Base-by-base conservation (phyloP, 441 rosid genomes). In the Geranium incanum region DNA sequence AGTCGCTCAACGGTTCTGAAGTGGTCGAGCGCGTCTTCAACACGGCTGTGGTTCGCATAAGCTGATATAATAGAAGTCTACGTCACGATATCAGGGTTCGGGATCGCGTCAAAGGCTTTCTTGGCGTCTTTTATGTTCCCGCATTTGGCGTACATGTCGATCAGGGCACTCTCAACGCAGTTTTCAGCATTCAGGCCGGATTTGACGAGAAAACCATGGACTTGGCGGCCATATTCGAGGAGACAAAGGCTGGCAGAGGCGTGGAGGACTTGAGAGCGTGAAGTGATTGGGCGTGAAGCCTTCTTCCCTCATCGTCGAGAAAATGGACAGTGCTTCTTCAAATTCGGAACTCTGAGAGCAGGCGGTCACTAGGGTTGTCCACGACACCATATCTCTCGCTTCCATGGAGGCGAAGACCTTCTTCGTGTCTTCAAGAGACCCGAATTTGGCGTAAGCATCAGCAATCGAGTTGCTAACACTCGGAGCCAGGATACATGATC, bases 71-170 rank as follows among this genome's bases (percentile, higher is more conserved):
- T 79, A 52, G 86, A 80, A 0, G 80, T 82, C 76, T 81, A 84
- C 21, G 86, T 75, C 72, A 82, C 62, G 19, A 75, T 74, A 74
- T 82, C 83, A 19, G 78, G 83, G 50, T 70, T 60, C 0, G 66
- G 18, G 62, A 57, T 66, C 33, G 67, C 70, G 36, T 72, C 43
- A 50, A 84, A 84, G 39, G 81, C 78, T 62, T 69, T 79, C 55
- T 36, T 11, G 15, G 86, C 86, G 3, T 84, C 83, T 28, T 65
- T 64, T 65, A 82, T 70, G 33, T 71, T 69, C 39, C 85, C 85
- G 68, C 87, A 80, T 50, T 84, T 84, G 12, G 84, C 82, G 68
- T 84, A 84, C 84, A 84, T 75, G 75, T 80, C 84, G 43, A 84
- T 76, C 41, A 84, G 78, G 69, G 71, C 80, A 74, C 86, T 84